Conservation (phyloP, 768 basidiomycete genomes). For the Asterophora lycoperdoides region DNA sequence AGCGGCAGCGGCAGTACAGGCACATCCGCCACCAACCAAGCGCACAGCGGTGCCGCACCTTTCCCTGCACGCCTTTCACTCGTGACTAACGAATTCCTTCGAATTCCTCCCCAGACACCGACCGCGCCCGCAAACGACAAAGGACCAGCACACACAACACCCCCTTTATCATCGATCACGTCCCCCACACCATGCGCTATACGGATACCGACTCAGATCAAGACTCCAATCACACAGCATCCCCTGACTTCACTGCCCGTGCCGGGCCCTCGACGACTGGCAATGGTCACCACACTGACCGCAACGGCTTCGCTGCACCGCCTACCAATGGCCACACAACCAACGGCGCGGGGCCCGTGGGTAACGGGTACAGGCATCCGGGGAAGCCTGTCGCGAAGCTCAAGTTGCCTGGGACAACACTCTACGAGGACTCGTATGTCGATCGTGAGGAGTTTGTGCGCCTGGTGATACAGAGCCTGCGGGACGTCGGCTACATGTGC, state of each 20-base stretch:
- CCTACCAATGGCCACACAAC: constrained; percentile 35
- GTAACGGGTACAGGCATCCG: constrained; percentile 36
- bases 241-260: constrained; percentile 38
- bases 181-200: constrained; percentile 44
- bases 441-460: constrained; percentile 90
- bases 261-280: constrained; percentile 51
- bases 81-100: constrained; percentile 16
- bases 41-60: constrained; percentile 32
- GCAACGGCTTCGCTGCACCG: constrained; percentile 34
- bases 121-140: constrained; percentile 69
- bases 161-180: constrained; percentile 32
- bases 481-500: constrained; percentile 80
- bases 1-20: constrained; percentile 14
- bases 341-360: constrained; percentile 30
- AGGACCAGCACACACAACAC: constrained; percentile 44
- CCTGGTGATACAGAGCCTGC: constrained; percentile 81
- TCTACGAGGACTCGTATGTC: constrained; percentile 75
- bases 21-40: constrained; percentile 22
- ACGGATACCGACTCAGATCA: constrained; percentile 50
- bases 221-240: constrained; percentile 38
- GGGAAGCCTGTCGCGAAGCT: constrained; percentile 56
- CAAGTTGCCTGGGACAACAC: constrained; percentile 62
- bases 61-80: constrained; percentile 3
- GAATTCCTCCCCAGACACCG: constrained; percentile 10
- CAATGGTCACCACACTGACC: constrained; percentile 39